Conservation (phyloP, 306 rosid genomes). For the Sphenostylis stenocarpa region DNA sequence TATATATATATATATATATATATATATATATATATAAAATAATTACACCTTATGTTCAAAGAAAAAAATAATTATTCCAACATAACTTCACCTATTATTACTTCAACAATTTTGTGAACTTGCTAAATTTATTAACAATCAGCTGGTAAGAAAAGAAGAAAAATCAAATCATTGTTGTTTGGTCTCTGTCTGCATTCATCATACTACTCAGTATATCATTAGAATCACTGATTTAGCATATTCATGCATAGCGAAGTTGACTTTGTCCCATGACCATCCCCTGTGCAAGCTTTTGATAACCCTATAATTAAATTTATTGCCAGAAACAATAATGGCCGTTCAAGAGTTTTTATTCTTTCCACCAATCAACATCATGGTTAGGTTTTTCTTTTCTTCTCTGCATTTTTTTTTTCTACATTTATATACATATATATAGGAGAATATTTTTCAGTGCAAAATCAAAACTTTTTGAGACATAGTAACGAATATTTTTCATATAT, state of each 20-base stretch:
- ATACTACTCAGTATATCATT: constrained; percentile 38
- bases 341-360: constrained; percentile 32
- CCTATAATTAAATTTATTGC: constrained; percentile 21
- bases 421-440: not conserved
- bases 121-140: not conserved
- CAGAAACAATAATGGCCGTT: constrained; percentile 10
- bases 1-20: no score
- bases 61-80: no score
- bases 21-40: no score
- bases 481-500: not conserved
- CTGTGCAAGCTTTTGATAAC: constrained; percentile 22
- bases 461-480: not conserved
- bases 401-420: not conserved
- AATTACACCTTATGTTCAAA: no score
- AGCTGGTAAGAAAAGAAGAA: not conserved
- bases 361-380: constrained; percentile 7
- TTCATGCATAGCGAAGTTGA: constrained; percentile 48
- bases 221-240: constrained; percentile 42
- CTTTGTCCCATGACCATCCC: constrained; percentile 34
- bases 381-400: not conserved
- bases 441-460: not conserved
- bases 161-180: constrained; percentile 37
- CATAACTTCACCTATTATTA: no score
- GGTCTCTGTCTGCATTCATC: constrained; percentile 45
- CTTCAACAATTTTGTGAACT: not conserved